These are phyloP conservation scores for Pseudoperonospora humuli DNA, from an alignment of 352 stramenopile genomes.

Conservation along the genomic window DNA sequence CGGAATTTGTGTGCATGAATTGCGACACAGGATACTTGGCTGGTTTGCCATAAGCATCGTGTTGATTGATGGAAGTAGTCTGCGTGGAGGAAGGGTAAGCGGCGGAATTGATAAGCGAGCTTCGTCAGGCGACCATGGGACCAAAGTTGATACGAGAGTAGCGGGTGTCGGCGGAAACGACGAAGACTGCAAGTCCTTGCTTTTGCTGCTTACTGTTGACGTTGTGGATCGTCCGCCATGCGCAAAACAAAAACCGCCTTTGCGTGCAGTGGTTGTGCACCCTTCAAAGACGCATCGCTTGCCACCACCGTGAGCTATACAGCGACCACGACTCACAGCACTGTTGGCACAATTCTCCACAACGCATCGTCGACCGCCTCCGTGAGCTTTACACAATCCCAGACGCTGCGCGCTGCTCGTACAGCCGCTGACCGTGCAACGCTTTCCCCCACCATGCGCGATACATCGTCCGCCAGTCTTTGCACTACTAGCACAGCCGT, in stretches of 20 bases:
- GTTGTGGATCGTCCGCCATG: constrained; percentile 45
- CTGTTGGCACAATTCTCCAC: constrained; percentile 59
- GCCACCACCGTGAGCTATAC: constrained; percentile 75
- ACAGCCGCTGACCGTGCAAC: constrained; percentile 62
- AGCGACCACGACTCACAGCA: constrained; percentile 76
- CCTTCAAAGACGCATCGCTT: constrained; percentile 70
- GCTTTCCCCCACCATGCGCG: constrained; percentile 74
- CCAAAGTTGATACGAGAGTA: constrained; percentile 5
- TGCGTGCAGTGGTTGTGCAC: constrained; percentile 71
- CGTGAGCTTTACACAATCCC: constrained; percentile 80
- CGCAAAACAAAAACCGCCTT: constrained; percentile 77
- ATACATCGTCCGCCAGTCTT: constrained; percentile 83
- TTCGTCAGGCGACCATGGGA: constrained; percentile 8
- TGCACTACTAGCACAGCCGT: constrained; percentile 66
- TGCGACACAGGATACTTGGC: constrained; percentile 12
- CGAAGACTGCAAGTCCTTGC: constrained; percentile 5
- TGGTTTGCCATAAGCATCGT: constrained; percentile 24
- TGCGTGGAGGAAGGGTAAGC: constrained; percentile 18
- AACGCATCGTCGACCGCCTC: constrained; percentile 70
- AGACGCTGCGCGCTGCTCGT: constrained; percentile 75
- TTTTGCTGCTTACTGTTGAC: constrained; percentile 8
- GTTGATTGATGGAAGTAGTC: constrained; percentile 24
- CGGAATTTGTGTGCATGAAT: constrained; percentile 15
- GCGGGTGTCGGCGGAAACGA: constrained; percentile 6
- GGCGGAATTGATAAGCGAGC: constrained; percentile 19